phyloP scores from a whole-genome alignment of 2,329 filamentous ascomycete genomes.

The Calonectria pseudoreteaudii region DNA sequence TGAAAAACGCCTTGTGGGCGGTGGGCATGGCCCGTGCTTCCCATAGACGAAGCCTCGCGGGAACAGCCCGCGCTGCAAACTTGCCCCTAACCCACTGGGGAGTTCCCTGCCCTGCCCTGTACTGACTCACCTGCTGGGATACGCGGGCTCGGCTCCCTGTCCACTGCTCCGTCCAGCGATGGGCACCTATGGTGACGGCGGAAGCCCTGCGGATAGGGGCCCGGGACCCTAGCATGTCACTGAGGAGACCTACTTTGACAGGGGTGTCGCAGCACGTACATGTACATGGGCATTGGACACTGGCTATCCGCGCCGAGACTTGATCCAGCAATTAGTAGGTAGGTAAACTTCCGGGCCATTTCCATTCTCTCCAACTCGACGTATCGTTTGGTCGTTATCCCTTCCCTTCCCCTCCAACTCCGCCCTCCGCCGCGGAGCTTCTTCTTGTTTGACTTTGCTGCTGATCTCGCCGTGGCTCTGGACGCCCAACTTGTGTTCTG shows the following conservation, averaged over 20 bases:
- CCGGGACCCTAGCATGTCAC: slow-evolving; percentile 6
- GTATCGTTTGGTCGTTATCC: slow-evolving; percentile 23
- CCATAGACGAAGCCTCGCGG: slow-evolving; percentile 9
- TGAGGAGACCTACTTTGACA: slow-evolving; percentile 16
- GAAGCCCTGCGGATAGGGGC: not conserved
- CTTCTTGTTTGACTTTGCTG: slow-evolving; percentile 3
- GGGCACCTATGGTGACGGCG: not conserved
- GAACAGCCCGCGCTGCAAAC: slow-evolving; percentile 9
- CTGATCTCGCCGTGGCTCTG: not conserved
- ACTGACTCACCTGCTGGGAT: not conserved
- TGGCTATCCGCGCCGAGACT: slow-evolving; percentile 7
- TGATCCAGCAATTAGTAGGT: not conserved
- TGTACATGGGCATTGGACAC: slow-evolving; percentile 8
- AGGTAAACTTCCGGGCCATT: slow-evolving; percentile 23
- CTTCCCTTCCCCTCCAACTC: slow-evolving; percentile 4
- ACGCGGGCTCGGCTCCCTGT: not conserved
- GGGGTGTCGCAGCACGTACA: slow-evolving; percentile 3
- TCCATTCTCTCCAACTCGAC: slow-evolving; percentile 23
- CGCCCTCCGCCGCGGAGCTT: not conserved
- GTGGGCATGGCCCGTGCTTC: slow-evolving; percentile 1
- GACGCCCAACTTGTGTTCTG: not conserved
- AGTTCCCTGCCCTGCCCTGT: not conserved
- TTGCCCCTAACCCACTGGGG: slow-evolving; percentile 18
- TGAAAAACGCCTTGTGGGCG: slow-evolving; percentile 17
- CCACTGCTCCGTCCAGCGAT: not conserved